Percentiles rank a stretch among this genome's conserved stretches.
Evolutionary conservation across 768 basidiomycete genomes (phyloP).

Genomic region (Austroboletus eburneus): DNA sequence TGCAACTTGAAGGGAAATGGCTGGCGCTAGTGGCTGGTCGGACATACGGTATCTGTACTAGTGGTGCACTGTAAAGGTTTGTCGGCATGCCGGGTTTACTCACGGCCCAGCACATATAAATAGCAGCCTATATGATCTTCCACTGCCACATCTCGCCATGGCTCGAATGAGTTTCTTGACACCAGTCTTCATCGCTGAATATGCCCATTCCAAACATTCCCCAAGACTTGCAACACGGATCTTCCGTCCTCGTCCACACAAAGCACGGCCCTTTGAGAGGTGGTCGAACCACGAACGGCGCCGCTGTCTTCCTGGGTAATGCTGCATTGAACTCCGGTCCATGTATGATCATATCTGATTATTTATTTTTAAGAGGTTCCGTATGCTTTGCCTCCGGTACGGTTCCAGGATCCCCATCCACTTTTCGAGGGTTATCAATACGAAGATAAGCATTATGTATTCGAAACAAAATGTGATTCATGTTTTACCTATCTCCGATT

Average conservation of each 20-base stretch:
- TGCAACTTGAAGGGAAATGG: too few species aligned
- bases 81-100: too few species aligned
- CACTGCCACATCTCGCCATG: too few species aligned
- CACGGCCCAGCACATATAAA: too few species aligned
- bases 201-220: constrained; percentile 12
- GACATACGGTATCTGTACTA: too few species aligned
- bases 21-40: too few species aligned
- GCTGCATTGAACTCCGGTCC: background rate
- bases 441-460: constrained; percentile 53
- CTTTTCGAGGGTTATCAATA: constrained; percentile 55
- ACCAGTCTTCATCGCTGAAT: too few species aligned
- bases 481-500: background rate
- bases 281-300: constrained; percentile 54
- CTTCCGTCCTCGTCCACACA: constrained; percentile 38
- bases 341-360: background rate
- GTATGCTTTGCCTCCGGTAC: constrained; percentile 59
- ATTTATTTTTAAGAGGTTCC: constrained; percentile 50
- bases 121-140: too few species aligned
- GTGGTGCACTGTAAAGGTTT: too few species aligned
- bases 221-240: constrained; percentile 2
- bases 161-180: too few species aligned
- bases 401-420: constrained; percentile 62
- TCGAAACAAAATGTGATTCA: constrained; percentile 51
- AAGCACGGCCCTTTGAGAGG: constrained; percentile 55
- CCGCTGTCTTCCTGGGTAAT: constrained; percentile 60